phyloP scores from a whole-genome alignment of 257 asterid genomes.

The Nicotiana paniculata region DNA sequence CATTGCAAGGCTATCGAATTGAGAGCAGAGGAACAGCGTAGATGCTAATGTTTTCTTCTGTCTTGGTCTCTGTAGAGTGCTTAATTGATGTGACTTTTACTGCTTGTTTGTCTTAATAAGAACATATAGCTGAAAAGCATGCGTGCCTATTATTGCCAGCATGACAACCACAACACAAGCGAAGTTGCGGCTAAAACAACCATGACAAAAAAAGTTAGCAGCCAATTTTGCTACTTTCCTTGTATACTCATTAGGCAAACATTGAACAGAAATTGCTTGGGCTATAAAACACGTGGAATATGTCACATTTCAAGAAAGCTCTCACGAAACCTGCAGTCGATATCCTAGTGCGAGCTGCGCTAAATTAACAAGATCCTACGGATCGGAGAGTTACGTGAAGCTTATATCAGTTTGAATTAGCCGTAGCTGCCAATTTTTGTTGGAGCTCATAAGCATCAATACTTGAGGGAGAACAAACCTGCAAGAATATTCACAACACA shows the following conservation, averaged over 20 bases:
- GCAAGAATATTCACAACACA: neutral
- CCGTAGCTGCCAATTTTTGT: neutral
- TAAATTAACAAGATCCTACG: neutral
- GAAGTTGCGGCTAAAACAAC: too few species aligned
- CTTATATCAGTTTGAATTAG: neutral
- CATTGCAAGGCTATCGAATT: too few species aligned
- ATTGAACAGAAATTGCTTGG: too few species aligned
- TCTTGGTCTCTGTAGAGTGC: too few species aligned
- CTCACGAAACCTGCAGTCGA: neutral
- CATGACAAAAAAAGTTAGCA: neutral
- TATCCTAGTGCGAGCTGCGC: too few species aligned
- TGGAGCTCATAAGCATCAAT: neutral
- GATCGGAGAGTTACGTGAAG: neutral
- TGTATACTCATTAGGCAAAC: too few species aligned
- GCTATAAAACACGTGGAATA: too few species aligned
- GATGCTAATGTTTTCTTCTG: too few species aligned
- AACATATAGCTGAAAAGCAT: neutral
- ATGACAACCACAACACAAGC: neutral
- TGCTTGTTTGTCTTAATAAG: neutral
- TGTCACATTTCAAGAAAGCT: neutral
- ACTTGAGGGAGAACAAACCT: slow-evolving; percentile 6
- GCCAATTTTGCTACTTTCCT: neutral
- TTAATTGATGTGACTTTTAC: too few species aligned
- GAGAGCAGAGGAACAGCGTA: too few species aligned
- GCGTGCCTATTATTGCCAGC: neutral